A percentile compares a stretch with the other conserved stretches of the same genome.
Conservation (phyloP, 306 rosid genomes). For the Phaseolus lunatus region DNA sequence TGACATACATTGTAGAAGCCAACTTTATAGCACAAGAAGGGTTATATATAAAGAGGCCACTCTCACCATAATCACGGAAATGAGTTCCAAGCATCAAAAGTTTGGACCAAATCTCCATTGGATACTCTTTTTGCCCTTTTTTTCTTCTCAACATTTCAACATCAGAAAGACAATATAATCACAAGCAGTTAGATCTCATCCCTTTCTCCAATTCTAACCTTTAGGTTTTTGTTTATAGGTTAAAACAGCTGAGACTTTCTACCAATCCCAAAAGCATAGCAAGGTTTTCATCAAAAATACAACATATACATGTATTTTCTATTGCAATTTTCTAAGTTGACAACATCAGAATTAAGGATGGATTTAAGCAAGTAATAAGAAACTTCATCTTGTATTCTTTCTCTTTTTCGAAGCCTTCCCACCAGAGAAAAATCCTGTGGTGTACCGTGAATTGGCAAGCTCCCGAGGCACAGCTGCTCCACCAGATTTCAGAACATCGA, state of each 20-base stretch:
- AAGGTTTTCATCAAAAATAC: slow-evolving; percentile 18
- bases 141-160: slow-evolving; percentile 1
- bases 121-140: neutral
- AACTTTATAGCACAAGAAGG: slow-evolving; percentile 8
- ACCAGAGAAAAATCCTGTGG: slow-evolving; percentile 43
- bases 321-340: slow-evolving; percentile 29
- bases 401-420: slow-evolving; percentile 56
- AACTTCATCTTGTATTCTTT: slow-evolving; percentile 43
- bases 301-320: slow-evolving; percentile 41
- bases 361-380: slow-evolving; percentile 20
- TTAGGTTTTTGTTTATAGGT: slow-evolving; percentile 12
- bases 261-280: slow-evolving; percentile 20
- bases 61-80: neutral
- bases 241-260: slow-evolving; percentile 20
- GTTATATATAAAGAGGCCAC: neutral
- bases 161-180: slow-evolving; percentile 19
- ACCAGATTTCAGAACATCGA: slow-evolving; percentile 63
- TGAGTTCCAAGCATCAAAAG: neutral
- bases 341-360: slow-evolving; percentile 8
- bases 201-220: slow-evolving; percentile 12
- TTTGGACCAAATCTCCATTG: slow-evolving; percentile 2
- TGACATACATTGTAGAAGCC: slow-evolving; percentile 12
- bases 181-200: neutral
- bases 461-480: slow-evolving; percentile 81
- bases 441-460: slow-evolving; percentile 61